Conservation (phyloP, 495 filamentous ascomycete species). For the Darksidea phi region DNA sequence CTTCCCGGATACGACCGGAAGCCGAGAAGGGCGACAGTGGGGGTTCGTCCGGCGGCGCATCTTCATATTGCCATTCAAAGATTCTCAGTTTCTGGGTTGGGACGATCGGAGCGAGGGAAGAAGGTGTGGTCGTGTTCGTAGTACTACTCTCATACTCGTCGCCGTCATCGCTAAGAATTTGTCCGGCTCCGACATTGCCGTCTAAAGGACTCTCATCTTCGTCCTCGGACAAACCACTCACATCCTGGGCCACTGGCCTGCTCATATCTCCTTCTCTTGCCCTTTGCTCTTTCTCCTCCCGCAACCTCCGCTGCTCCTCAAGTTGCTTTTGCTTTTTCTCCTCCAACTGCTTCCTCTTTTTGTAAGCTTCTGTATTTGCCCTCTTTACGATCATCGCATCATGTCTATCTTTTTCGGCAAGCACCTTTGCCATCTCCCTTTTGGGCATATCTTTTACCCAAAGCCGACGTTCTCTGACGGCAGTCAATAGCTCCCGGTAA, state of each 20-base stretch:
- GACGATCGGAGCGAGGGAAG: slow-evolving; percentile 1
- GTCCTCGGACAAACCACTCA: slow-evolving; percentile 5
- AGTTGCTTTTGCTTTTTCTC: slow-evolving; percentile 14
- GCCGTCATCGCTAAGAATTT: slow-evolving; percentile 4
- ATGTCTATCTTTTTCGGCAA: slow-evolving; percentile 3
- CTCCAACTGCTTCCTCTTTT: background rate
- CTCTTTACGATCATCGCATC: background rate
- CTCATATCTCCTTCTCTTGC: background rate
- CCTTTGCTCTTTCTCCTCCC: background rate
- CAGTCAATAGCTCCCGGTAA: slow-evolving; percentile 6
- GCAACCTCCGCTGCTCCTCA: background rate
- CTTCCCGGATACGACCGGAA: background rate
- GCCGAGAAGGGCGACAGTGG: background rate
- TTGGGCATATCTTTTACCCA: slow-evolving; percentile 24
- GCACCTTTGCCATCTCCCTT: background rate
- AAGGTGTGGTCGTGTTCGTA: background rate
- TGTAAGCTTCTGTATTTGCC: background rate
- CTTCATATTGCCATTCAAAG: slow-evolving; percentile 17
- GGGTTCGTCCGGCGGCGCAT: slow-evolving; percentile 2
- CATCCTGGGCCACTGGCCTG: slow-evolving; percentile 6
- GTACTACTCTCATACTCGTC: background rate
- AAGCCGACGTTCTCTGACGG: background rate
- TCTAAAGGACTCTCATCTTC: background rate
- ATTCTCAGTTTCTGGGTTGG: slow-evolving; percentile 15
- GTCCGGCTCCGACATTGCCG: background rate